Evolutionary conservation across 2,329 filamentous ascomycete species (phyloP), one percentile per base, ranked within the genome.

Genomic region (Amesomyces nigricolor): DNA sequence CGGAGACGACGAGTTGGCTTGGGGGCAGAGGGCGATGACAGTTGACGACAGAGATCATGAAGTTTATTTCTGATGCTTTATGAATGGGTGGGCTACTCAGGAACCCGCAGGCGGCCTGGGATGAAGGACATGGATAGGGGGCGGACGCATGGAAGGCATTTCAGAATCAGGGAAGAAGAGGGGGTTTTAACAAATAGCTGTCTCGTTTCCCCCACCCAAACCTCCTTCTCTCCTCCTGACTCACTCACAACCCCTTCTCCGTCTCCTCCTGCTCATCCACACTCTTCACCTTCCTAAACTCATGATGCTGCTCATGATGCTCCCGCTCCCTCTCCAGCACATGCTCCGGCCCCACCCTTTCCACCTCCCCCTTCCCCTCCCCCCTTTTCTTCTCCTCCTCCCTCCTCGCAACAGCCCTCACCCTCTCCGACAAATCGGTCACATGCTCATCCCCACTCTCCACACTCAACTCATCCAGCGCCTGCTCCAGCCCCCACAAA

Each of bases 391-490:
- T 47, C 57, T 47, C 57, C 57, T 53, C 59, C 50, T 56, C 49
- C 50, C 57, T 57, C 52, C 40, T 58, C 39, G 59, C 59, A 26
- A 95, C 77, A 50, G 75, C 78, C 65, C 84, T 81, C 43, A 94
- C 86, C 51, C 89, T 80, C 54, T 75, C 72, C 14, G 89, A 89
- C 63, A 99, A 73, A 71, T 97, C 91, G 48, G 81, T 85, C 51
- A 99, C 80, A 76, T 99, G 92, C 59, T 79, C 79, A 73, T 97
- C 94, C 3, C 83, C 84, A 67, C 88, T 94, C 51, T 89, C 88
- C 2, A 81, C 74, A 59, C 88, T 86, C 62, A 97, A 73, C 30
- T 80, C 82, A 57, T 84, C 72, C 62, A 99, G 77, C 6, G 89
- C 89, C 55, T 76, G 75, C 67, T 96, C 89, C 43, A 99, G 75